These are phyloP conservation scores for Henckelia pumila DNA, from an alignment of 257 asterid genomes.

Conservation along the genomic window DNA sequence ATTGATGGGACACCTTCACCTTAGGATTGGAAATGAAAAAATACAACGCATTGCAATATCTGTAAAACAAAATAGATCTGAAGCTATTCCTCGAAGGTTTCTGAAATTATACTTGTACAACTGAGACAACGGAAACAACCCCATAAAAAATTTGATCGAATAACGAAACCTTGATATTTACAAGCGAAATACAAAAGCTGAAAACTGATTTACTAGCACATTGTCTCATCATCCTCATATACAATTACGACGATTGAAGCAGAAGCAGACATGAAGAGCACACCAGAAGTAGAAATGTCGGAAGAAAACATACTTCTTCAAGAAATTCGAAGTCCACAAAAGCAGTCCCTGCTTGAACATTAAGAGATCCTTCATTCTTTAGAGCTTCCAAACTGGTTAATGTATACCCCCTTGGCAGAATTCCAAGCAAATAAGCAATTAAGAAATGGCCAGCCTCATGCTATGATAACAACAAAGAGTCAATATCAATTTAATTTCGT, in stretches of 20 bases:
- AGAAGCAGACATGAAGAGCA: constrained; percentile 4
- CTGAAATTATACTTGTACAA: too few species aligned
- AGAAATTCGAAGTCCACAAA: constrained; percentile 89
- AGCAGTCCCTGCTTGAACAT: constrained; percentile 95
- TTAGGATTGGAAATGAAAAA: background rate
- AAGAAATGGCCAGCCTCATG: constrained; percentile 99
- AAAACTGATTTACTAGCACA: background rate
- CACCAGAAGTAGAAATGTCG: constrained; percentile 13
- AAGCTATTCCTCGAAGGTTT: too few species aligned
- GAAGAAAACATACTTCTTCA: constrained; percentile 72
- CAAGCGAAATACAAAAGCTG: background rate
- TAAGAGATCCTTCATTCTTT: constrained; percentile 84
- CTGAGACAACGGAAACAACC: too few species aligned
- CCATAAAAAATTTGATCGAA: background rate
- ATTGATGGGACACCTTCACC: background rate
- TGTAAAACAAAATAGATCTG: too few species aligned
- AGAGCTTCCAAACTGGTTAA: constrained; percentile 89
- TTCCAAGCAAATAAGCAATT: constrained; percentile 90
- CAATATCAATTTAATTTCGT: constrained; percentile 19
- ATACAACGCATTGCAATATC: too few species aligned
- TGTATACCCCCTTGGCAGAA: constrained; percentile 81
- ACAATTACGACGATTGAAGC: constrained; percentile 6
- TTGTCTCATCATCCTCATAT: background rate
- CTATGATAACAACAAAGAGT: constrained; percentile 38
- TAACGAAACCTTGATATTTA: background rate